phyloP scores from a whole-genome alignment of 176 grass and related monocot genomes.

The Oryza australiensis region DNA sequence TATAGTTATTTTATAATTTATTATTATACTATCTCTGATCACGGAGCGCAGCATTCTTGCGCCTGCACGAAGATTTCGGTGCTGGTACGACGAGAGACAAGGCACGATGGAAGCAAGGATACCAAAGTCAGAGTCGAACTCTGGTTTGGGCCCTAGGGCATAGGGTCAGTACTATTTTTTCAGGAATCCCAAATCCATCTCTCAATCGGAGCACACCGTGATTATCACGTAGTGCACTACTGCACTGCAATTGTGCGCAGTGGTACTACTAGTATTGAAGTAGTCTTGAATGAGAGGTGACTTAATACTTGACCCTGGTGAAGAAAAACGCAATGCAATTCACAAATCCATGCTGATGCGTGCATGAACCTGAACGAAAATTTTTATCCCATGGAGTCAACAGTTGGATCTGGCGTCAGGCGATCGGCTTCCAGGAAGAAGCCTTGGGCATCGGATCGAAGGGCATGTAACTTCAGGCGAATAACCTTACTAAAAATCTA shows the following conservation, averaged over 20 bases:
- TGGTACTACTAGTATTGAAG: neutral
- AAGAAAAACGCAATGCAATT: neutral
- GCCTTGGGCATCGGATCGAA: neutral
- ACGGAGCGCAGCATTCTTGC: neutral
- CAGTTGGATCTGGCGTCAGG: neutral
- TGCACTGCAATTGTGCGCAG: no score
- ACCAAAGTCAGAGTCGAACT: conserved; percentile 10
- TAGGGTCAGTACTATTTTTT: neutral
- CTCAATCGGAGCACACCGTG: no score
- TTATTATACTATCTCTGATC: no score
- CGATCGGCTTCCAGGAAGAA: neutral
- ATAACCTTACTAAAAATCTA: neutral
- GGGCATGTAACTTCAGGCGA: neutral
- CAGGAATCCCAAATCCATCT: neutral
- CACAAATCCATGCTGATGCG: neutral
- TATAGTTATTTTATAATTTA: no score
- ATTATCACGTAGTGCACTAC: no score
- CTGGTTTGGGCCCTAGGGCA: neutral
- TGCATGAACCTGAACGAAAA: neutral
- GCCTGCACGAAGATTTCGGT: neutral
- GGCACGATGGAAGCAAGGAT: conserved; percentile 28
- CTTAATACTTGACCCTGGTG: no score
- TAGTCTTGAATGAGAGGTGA: no score
- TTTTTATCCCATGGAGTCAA: neutral
- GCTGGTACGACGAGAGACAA: conserved; percentile 16